Conservation (phyloP, 1,284 basidiomycete species). For the Fomitiporia mediterranea region DNA sequence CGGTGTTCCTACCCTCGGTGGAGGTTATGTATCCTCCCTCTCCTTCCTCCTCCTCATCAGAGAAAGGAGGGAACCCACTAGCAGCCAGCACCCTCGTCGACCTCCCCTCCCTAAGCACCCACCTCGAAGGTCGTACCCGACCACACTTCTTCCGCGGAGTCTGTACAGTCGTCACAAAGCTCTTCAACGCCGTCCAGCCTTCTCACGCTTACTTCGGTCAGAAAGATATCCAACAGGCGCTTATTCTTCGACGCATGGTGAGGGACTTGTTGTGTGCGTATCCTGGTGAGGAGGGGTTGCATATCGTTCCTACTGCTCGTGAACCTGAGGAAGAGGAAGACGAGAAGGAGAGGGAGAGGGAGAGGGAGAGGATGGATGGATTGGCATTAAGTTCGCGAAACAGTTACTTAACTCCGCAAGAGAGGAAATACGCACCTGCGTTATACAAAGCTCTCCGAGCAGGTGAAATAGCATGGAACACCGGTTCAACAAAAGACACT, state of each 20-base stretch:
- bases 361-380: slow-evolving; percentile 35
- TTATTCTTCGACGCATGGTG: slow-evolving; percentile 82
- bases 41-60: slow-evolving; percentile 35
- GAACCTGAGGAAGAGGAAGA: neutral
- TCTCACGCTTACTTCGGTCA: slow-evolving; percentile 95
- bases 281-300: slow-evolving; percentile 64
- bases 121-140: slow-evolving; percentile 82
- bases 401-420: slow-evolving; percentile 68
- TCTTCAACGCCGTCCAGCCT: slow-evolving; percentile 92
- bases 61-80: slow-evolving; percentile 23
- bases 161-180: slow-evolving; percentile 90
- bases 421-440: slow-evolving; percentile 65
- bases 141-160: slow-evolving; percentile 97
- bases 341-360: too few species aligned
- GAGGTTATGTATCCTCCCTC: slow-evolving; percentile 88
- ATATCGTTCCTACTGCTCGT: slow-evolving; percentile 85
- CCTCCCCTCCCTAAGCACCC: slow-evolving; percentile 80
- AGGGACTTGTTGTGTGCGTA: slow-evolving; percentile 78
- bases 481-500: slow-evolving; percentile 46
- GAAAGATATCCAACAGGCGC: slow-evolving; percentile 96
- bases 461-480: slow-evolving; percentile 52
- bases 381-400: slow-evolving; percentile 93
- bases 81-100: slow-evolving; percentile 88
- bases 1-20: slow-evolving; percentile 76
- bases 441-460: slow-evolving; percentile 67